A percentile compares a stretch with the other conserved stretches of the same genome.
Evolutionary conservation across 2,329 filamentous ascomycete genomes (phyloP).

Genomic region (Aspergillus viridinutans): DNA sequence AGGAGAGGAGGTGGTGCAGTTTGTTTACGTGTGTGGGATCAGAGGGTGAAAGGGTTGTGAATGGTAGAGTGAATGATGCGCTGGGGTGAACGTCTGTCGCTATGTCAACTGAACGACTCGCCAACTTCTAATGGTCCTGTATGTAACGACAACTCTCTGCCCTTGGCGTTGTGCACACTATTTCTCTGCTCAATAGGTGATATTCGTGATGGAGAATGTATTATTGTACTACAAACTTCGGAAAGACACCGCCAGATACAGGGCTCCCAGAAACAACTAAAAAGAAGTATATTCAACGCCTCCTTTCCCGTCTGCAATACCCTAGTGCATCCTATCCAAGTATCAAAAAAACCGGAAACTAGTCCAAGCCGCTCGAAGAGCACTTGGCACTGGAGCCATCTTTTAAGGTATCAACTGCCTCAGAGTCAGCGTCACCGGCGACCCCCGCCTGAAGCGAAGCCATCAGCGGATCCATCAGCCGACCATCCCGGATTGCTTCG

Average conservation of each 20-base stretch:
- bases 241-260: background rate
- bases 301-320: background rate
- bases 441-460: background rate
- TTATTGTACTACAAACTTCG: background rate
- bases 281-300: background rate
- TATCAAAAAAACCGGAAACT: background rate
- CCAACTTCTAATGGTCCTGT: background rate
- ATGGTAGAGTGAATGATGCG: background rate
- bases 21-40: background rate
- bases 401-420: background rate
- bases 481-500: slow-evolving; percentile 10
- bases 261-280: background rate
- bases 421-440: background rate
- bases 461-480: slow-evolving; percentile 7
- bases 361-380: background rate
- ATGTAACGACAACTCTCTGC: background rate
- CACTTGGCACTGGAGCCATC: background rate
- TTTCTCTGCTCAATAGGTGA: background rate
- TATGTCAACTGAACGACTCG: background rate
- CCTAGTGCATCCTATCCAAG: background rate
- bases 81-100: background rate
- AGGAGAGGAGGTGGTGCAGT: background rate
- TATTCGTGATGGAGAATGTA: background rate
- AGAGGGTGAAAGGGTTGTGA: background rate
- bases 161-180: background rate